Conservation (phyloP, 352 stramenopile species). For the Pythium biforme region DNA sequence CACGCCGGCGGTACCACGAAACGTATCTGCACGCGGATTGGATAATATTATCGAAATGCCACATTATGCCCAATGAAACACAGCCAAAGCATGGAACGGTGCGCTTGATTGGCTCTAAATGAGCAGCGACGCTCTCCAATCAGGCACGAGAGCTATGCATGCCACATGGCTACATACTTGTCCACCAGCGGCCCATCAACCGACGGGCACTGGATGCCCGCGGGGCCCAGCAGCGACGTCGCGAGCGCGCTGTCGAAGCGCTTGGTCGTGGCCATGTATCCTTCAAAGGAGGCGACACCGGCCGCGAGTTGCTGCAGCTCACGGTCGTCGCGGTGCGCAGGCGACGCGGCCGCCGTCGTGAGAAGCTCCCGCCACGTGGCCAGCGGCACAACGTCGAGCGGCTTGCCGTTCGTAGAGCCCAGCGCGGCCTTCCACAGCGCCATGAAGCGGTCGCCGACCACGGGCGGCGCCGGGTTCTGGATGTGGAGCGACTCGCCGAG, state of each 20-base stretch:
- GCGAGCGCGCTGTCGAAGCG: constrained; percentile 58
- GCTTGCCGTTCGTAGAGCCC: background rate
- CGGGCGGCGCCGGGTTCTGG: constrained; percentile 49
- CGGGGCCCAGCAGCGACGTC: constrained; percentile 37
- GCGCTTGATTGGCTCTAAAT: background rate
- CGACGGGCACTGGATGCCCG: constrained; percentile 40
- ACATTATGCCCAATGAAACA: constrained; percentile 2
- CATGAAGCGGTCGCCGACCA: constrained; percentile 55
- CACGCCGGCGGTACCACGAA: constrained; percentile 9
- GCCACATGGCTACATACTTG: constrained; percentile 27
- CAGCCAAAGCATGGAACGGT: too few relatives aligned
- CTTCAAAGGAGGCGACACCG: constrained; percentile 62
- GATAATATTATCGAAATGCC: constrained; percentile 1
- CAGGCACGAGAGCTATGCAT: background rate
- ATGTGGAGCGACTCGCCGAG: constrained; percentile 76
- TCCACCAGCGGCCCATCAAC: constrained; percentile 32
- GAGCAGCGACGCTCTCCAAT: background rate
- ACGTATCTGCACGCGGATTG: constrained; percentile 11
- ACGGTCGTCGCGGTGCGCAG: constrained; percentile 27
- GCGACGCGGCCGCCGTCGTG: constrained; percentile 26
- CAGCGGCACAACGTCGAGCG: constrained; percentile 27
- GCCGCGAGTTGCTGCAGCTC: constrained; percentile 61
- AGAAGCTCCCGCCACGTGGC: constrained; percentile 32
- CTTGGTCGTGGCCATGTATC: constrained; percentile 63
- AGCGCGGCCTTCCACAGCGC: constrained; percentile 35